Percentiles rank a stretch among this genome's conserved stretches.
Conservation (phyloP, 1,284 basidiomycete species). For the Ceratobasidium sp. region DNA sequence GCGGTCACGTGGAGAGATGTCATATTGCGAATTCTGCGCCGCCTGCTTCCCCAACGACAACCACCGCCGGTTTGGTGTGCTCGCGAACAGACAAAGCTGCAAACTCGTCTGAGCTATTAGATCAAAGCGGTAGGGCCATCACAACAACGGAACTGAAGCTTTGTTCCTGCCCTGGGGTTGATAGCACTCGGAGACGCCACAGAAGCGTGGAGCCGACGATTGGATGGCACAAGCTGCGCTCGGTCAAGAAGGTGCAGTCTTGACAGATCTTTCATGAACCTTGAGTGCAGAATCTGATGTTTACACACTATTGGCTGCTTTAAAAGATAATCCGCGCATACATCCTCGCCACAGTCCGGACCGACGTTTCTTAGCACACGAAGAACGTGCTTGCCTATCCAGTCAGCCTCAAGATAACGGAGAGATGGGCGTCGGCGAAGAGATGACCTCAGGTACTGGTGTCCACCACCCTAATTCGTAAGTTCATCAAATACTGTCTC, state of each 20-base stretch:
- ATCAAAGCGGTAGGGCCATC: not conserved
- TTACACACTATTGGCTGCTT: not conserved
- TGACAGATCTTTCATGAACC: not conserved
- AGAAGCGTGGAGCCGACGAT: not conserved
- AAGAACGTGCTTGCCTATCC: not conserved
- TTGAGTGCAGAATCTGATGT: not conserved
- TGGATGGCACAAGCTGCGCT: not conserved
- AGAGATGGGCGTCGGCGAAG: not conserved
- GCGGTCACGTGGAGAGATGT: conserved; percentile 22
- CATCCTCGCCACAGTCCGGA: not conserved
- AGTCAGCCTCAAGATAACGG: not conserved
- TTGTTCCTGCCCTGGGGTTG: not conserved
- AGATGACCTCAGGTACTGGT: not conserved
- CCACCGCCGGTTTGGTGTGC: conserved; percentile 9
- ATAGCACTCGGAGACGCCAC: conserved; percentile 14
- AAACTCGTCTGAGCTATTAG: not conserved
- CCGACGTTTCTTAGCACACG: not conserved
- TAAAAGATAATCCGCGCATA: conserved; percentile 14
- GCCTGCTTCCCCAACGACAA: conserved; percentile 17
- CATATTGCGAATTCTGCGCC: conserved; percentile 5
- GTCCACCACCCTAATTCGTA: not conserved
- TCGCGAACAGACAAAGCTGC: not conserved
- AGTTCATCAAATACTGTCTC: conserved; percentile 1
- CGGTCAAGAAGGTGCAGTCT: conserved; percentile 6
- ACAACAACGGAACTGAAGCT: not conserved